Evolutionary conservation across 345 rosid species (phyloP).

Genomic region (Populus nigra): DNA sequence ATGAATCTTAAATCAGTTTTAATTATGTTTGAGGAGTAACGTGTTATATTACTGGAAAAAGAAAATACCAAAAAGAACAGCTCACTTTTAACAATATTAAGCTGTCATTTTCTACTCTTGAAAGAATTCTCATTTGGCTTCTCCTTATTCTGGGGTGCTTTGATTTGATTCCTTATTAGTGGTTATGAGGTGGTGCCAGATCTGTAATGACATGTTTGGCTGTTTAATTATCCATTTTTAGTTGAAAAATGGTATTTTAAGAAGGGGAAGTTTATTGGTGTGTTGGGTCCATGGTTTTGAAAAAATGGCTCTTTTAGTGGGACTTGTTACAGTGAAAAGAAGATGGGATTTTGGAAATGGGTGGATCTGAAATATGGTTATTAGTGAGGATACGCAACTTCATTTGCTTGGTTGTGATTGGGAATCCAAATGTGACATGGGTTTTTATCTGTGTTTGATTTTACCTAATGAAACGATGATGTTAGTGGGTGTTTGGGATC

Average conservation of each 20-base stretch:
- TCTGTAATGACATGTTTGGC: constrained; percentile 6
- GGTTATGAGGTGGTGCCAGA: constrained; percentile 50
- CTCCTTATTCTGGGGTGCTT: neutral
- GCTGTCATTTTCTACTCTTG: constrained; percentile 37
- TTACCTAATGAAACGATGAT: neutral
- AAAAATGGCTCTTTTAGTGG: neutral
- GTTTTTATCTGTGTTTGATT: neutral
- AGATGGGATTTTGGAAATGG: neutral
- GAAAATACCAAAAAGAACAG: constrained; percentile 42
- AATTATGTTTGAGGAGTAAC: too few relatives aligned
- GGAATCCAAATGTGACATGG: neutral
- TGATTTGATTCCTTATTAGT: neutral
- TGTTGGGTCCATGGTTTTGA: neutral
- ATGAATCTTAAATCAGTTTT: neutral
- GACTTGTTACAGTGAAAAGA: neutral
- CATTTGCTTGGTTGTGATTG: neutral
- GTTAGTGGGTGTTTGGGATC: neutral
- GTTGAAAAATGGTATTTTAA: neutral
- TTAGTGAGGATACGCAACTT: neutral
- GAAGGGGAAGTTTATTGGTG: neutral
- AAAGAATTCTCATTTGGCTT: constrained; percentile 3
- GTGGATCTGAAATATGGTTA: neutral
- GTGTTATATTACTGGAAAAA: constrained; percentile 8
- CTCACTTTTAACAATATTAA: constrained; percentile 32
- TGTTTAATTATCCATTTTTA: neutral